phyloP scores from a whole-genome alignment of 345 rosid genomes.

The Hirschfeldia incana region DNA sequence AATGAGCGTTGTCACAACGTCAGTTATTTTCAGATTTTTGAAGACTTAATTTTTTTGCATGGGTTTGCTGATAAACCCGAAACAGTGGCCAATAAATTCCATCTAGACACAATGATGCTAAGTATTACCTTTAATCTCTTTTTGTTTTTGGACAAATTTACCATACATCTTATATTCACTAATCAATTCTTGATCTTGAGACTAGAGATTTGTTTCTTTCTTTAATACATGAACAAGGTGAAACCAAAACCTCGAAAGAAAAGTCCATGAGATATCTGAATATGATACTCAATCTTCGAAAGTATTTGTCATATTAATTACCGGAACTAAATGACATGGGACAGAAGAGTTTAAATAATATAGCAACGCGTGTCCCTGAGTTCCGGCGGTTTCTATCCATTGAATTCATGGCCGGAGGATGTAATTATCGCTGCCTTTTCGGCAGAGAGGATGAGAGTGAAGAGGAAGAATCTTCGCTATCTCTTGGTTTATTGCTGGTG shows the following conservation, averaged over 20 bases:
- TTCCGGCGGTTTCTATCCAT: background rate
- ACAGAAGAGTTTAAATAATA: background rate
- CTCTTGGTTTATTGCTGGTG: too few species aligned
- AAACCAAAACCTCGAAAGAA: background rate
- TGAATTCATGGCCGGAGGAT: background rate
- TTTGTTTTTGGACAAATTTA: background rate
- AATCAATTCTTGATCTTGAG: background rate
- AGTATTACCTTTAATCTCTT: background rate
- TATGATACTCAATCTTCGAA: constrained; percentile 53
- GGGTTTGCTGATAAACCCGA: too few species aligned
- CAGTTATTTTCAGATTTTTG: too few species aligned
- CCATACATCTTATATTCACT: background rate
- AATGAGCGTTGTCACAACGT: too few species aligned
- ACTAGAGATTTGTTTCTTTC: background rate
- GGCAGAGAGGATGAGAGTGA: too few species aligned
- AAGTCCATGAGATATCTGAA: constrained; percentile 28
- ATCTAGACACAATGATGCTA: background rate
- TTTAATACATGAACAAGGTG: background rate
- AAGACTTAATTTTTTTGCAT: too few species aligned
- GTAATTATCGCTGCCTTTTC: background rate
- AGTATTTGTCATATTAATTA: constrained; percentile 54
- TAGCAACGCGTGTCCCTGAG: background rate
- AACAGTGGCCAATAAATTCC: background rate
- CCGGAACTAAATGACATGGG: background rate
- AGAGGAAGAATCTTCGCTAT: too few species aligned